Evolutionary conservation across 305 asterid genomes (phyloP).

Genomic region (Lippia alba): DNA sequence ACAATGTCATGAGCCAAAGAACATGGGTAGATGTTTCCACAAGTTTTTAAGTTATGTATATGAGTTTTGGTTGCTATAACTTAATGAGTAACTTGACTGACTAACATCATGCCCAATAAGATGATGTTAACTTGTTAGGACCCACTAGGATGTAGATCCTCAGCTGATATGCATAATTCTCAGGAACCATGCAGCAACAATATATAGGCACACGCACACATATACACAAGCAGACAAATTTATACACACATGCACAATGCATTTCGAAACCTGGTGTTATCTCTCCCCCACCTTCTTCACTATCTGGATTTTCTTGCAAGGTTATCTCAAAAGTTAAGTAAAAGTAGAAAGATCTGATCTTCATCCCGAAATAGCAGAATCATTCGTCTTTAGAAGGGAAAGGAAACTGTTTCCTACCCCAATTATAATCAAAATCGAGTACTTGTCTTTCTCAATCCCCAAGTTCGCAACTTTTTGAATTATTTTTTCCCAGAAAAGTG

Average conservation of each 20-base stretch:
- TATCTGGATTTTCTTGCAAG: constrained; percentile 16
- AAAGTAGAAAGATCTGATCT: not conserved
- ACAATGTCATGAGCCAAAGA: too few relatives aligned
- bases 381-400: not conserved
- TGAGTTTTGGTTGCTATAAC: too few relatives aligned
- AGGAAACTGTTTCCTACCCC: constrained; percentile 1
- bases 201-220: not conserved
- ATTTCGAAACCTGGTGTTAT: not conserved
- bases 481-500: constrained; percentile 3
- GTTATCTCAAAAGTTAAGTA: constrained; percentile 6
- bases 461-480: not conserved
- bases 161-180: not conserved
- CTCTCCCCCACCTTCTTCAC: not conserved
- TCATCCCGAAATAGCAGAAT: not conserved
- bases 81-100: too few relatives aligned
- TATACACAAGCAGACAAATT: not conserved
- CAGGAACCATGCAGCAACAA: not conserved
- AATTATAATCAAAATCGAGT: constrained; percentile 11
- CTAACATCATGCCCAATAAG: not conserved
- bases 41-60: too few relatives aligned
- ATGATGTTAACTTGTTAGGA: not conserved
- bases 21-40: too few relatives aligned
- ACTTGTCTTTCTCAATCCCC: constrained; percentile 20
- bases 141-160: not conserved
- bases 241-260: not conserved